Percentiles rank a stretch among this genome's conserved stretches.
These are phyloP conservation scores for Anastatica hierochuntica DNA, from an alignment of 345 rosid genomes.

Conservation along the genomic window DNA sequence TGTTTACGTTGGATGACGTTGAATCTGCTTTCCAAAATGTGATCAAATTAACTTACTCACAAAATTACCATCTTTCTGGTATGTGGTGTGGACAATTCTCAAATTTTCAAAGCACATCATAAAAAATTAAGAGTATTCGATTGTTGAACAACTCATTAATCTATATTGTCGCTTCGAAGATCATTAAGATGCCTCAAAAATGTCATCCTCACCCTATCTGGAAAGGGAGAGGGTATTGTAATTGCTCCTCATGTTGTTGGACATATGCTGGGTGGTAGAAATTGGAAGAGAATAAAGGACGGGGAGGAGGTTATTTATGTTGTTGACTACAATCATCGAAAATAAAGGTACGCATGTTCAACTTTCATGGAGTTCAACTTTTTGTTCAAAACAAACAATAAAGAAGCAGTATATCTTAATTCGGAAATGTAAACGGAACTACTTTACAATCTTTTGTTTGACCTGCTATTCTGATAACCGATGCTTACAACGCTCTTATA, in stretches of 20 bases:
- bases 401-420: conserved; percentile 11
- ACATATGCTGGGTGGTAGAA: conserved; percentile 91
- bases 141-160: not conserved
- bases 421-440: conserved; percentile 97
- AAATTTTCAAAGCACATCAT: not conserved
- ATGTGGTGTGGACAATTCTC: not conserved
- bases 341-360: conserved; percentile 59
- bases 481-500: conserved; percentile 87
- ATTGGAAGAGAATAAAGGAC: conserved; percentile 95
- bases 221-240: conserved; percentile 96
- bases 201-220: conserved; percentile 25
- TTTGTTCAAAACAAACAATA: not conserved
- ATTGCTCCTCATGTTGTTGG: conserved; percentile 95
- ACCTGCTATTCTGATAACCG: conserved; percentile 93
- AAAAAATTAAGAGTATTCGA: not conserved
- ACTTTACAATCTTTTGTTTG: conserved; percentile 79
- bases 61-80: conserved; percentile 85
- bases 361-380: not conserved
- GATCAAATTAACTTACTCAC: conserved; percentile 80
- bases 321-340: conserved; percentile 92
- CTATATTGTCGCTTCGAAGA: not conserved
- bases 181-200: not conserved
- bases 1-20: conserved; percentile 84
- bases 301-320: conserved; percentile 98
- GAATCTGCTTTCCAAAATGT: conserved; percentile 84